Evolutionary conservation across 495 filamentous ascomycete genomes (phyloP).

Genomic region (Aspergillus leporis): DNA sequence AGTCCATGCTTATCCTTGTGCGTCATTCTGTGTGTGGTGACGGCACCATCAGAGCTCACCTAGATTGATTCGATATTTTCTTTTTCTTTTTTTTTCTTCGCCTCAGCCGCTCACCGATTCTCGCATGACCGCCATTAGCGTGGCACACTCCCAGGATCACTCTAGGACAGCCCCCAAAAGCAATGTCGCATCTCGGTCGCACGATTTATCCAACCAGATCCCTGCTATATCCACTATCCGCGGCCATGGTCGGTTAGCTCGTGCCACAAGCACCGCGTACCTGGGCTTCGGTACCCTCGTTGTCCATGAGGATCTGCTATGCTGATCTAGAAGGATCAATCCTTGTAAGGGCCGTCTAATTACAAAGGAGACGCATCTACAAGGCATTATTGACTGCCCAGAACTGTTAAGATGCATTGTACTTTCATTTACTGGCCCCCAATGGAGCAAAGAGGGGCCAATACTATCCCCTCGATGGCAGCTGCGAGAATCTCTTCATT

Average conservation of each 20-base stretch:
- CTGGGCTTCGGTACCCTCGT: neutral
- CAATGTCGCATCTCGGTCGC: neutral
- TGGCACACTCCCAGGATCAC: neutral
- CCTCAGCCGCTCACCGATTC: constrained; percentile 4
- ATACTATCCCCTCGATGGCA: too few species aligned
- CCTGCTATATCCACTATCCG: neutral
- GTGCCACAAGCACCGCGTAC: neutral
- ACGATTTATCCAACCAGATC: neutral
- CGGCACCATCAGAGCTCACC: neutral
- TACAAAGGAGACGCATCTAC: too few species aligned
- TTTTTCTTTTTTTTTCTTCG: neutral
- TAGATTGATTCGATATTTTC: neutral
- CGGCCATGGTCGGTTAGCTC: neutral
- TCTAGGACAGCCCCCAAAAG: neutral
- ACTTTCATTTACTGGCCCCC: too few species aligned
- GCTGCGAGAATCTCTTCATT: too few species aligned
- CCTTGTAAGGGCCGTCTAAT: neutral
- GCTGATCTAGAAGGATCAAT: neutral
- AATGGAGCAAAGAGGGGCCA: too few species aligned
- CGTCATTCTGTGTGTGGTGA: neutral
- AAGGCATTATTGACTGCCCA: too few species aligned
- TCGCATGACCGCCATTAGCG: neutral
- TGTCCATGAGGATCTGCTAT: neutral
- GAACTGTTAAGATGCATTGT: too few species aligned
- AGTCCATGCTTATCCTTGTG: neutral